Conservation (phyloP, 2,329 filamentous ascomycete species). For the Fusarium staphyleae region DNA sequence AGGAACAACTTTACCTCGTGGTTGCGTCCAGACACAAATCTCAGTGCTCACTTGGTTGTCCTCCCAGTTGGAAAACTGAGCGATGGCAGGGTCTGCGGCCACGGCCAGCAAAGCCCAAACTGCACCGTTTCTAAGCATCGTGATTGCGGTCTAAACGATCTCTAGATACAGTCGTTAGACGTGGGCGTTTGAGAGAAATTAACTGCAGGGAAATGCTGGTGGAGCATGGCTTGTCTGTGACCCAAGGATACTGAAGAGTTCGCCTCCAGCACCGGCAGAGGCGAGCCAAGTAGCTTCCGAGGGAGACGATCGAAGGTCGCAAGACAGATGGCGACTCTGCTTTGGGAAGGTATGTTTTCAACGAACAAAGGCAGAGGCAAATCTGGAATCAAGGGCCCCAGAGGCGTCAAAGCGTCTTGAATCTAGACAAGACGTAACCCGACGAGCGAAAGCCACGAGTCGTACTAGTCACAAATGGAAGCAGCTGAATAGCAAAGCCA, state of each 20-base stretch:
- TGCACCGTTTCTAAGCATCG: slow-evolving; percentile 24
- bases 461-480: slow-evolving; percentile 4
- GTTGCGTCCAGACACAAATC: slow-evolving; percentile 65
- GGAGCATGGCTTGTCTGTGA: slow-evolving; percentile 33
- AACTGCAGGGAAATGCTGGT: slow-evolving; percentile 30
- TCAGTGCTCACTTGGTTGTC: slow-evolving; percentile 61
- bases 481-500: slow-evolving; percentile 2
- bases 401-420: slow-evolving; percentile 10
- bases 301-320: slow-evolving; percentile 5
- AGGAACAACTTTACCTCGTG: slow-evolving; percentile 47
- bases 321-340: not conserved
- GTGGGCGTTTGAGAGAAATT: slow-evolving; percentile 19
- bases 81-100: slow-evolving; percentile 33
- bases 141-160: slow-evolving; percentile 16
- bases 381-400: slow-evolving; percentile 11
- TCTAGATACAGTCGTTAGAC: slow-evolving; percentile 12
- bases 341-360: slow-evolving; percentile 17
- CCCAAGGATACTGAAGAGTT: slow-evolving; percentile 8
- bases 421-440: not conserved
- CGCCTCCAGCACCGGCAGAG: slow-evolving; percentile 6
- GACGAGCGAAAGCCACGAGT: slow-evolving; percentile 1
- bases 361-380: slow-evolving; percentile 18
- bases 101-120: slow-evolving; percentile 29
- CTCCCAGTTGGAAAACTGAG: slow-evolving; percentile 58
- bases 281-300: slow-evolving; percentile 3